A percentile compares a stretch with the other conserved stretches of the same genome.
These are phyloP conservation scores for Agaricus bisporus DNA, from an alignment of 768 basidiomycete species.

Conservation along the genomic window DNA sequence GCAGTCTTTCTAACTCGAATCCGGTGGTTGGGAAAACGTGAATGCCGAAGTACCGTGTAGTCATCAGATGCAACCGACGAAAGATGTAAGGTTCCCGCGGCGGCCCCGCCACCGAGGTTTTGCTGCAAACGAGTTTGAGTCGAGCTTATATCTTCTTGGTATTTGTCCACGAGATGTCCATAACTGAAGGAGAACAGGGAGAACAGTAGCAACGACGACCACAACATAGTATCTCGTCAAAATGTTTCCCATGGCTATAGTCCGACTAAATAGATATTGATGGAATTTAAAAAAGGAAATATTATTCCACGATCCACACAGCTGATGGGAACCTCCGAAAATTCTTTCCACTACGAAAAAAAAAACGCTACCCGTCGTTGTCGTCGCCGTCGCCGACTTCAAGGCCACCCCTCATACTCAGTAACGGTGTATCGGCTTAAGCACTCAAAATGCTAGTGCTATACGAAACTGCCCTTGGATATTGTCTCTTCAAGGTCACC, in stretches of 20 bases:
- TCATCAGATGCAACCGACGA: slow-evolving; percentile 5
- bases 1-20: slow-evolving; percentile 52
- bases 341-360: slow-evolving; percentile 24
- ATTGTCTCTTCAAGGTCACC: slow-evolving; percentile 95
- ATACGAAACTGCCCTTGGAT: slow-evolving; percentile 94
- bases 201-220: neutral
- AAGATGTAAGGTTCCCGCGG: neutral
- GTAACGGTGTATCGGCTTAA: neutral
- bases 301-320: slow-evolving; percentile 20
- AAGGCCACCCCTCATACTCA: neutral
- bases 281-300: slow-evolving; percentile 10
- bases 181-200: neutral
- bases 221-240: slow-evolving; percentile 5
- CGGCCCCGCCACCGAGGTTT: neutral
- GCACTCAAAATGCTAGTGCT: slow-evolving; percentile 78
- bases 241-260: neutral
- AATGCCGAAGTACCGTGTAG: slow-evolving; percentile 36
- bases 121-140: neutral
- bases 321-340: slow-evolving; percentile 24
- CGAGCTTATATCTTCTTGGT: neutral
- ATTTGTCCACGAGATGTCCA: neutral
- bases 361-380: slow-evolving; percentile 12
- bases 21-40: slow-evolving; percentile 42
- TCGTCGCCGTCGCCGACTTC: slow-evolving; percentile 16
- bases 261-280: neutral